phyloP scores from a whole-genome alignment of 257 asterid species.

The Marsdenia floribunda region DNA sequence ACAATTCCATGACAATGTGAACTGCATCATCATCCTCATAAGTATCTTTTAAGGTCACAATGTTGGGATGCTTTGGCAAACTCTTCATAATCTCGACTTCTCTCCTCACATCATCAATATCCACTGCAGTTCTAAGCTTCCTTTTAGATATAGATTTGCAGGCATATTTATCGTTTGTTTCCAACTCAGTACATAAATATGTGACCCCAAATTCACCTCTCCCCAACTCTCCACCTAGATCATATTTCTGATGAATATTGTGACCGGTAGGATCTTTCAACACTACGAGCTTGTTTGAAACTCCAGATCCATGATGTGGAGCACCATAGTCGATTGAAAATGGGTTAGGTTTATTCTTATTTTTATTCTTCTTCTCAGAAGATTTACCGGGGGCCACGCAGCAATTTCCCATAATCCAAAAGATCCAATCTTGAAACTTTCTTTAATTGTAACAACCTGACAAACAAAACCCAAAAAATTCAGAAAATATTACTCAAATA shows the following conservation, averaged over 20 bases:
- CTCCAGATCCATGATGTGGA: constrained; percentile 33
- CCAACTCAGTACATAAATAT: constrained; percentile 47
- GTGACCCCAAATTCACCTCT: constrained; percentile 71
- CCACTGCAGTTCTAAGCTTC: constrained; percentile 46
- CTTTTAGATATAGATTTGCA: constrained; percentile 58
- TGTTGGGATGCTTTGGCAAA: constrained; percentile 48
- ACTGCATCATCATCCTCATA: constrained; percentile 57
- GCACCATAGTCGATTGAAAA: constrained; percentile 46
- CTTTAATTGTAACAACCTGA: not conserved
- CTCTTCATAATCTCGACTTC: constrained; percentile 61
- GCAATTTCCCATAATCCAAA: constrained; percentile 52
- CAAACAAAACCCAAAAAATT: not conserved
- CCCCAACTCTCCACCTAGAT: constrained; percentile 62
- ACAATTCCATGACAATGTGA: constrained; percentile 56
- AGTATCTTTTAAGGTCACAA: constrained; percentile 48
- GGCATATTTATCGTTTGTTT: constrained; percentile 40
- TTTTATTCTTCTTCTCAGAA: constrained; percentile 28
- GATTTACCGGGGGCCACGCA: constrained; percentile 42
- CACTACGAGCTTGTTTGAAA: constrained; percentile 37
- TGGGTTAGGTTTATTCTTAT: constrained; percentile 46
- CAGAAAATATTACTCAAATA: not conserved
- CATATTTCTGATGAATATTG: constrained; percentile 35
- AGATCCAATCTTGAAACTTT: constrained; percentile 4
- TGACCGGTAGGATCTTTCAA: constrained; percentile 51
- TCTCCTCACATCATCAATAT: constrained; percentile 58